Percentiles rank a stretch among this genome's conserved stretches.
Evolutionary conservation across 345 rosid species (phyloP).

Genomic region (Trapa bicornis): DNA sequence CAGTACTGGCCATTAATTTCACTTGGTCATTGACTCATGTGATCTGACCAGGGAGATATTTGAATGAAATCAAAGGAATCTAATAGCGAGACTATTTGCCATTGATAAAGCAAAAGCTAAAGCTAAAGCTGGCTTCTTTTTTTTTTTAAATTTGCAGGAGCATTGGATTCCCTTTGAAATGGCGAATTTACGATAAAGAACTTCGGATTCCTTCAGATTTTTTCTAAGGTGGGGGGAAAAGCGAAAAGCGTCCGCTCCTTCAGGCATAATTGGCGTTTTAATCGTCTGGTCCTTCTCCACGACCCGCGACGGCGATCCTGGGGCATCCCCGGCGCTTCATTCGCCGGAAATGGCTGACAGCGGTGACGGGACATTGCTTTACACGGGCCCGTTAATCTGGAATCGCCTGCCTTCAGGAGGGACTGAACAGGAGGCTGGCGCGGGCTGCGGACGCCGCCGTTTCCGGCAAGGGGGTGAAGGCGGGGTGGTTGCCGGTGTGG

Average conservation of each 20-base stretch:
- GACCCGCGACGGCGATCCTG: background rate
- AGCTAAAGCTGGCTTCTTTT: background rate
- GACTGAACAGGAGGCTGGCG: background rate
- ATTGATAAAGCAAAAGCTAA: background rate
- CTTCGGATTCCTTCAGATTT: background rate
- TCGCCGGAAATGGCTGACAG: background rate
- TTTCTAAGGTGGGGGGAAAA: background rate
- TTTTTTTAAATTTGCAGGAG: background rate
- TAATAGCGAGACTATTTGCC: background rate
- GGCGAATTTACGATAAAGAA: background rate
- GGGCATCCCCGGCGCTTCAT: background rate
- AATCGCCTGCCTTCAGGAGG: background rate
- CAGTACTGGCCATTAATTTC: too few relatives aligned
- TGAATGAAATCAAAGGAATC: background rate
- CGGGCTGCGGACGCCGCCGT: background rate
- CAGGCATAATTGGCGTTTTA: background rate
- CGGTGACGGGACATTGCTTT: background rate
- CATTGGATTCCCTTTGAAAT: background rate
- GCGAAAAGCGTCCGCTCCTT: too few relatives aligned
- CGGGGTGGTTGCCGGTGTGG: conserved; percentile 10
- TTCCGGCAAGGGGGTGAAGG: conserved; percentile 4
- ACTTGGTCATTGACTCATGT: background rate
- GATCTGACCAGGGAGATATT: background rate
- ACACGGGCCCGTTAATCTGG: background rate
- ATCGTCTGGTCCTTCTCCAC: background rate